These are phyloP conservation scores for Solanum corneliomulleri DNA, from an alignment of 257 asterid species.

Conservation along the genomic window DNA sequence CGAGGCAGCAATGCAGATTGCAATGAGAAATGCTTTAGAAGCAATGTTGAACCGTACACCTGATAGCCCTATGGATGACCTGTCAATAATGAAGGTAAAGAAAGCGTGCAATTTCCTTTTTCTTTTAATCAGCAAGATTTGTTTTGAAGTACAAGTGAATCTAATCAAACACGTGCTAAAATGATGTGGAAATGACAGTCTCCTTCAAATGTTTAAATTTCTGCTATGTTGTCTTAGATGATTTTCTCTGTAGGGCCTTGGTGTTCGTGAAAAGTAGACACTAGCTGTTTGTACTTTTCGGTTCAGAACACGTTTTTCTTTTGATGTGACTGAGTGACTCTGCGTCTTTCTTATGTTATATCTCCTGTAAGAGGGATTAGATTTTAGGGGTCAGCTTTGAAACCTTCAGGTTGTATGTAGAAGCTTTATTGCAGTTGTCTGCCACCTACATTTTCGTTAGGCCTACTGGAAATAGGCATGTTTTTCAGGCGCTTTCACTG, in stretches of 20 bases:
- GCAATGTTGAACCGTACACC: conserved; percentile 58
- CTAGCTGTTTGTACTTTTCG: neutral
- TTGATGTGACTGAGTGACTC: neutral
- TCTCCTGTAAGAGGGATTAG: neutral
- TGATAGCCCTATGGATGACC: conserved; percentile 89
- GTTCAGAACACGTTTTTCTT: neutral
- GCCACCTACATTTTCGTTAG: neutral
- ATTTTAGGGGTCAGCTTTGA: neutral
- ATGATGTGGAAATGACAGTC: neutral
- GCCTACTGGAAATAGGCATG: neutral
- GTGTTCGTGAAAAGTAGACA: neutral
- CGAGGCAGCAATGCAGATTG: conserved; percentile 91
- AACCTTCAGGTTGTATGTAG: neutral
- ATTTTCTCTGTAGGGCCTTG: neutral
- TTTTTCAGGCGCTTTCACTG: neutral
- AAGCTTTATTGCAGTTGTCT: neutral
- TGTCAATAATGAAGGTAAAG: conserved; percentile 86
- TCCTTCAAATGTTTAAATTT: neutral
- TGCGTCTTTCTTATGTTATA: neutral
- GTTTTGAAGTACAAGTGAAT: neutral
- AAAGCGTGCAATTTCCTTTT: neutral
- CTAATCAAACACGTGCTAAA: neutral
- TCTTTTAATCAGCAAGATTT: neutral
- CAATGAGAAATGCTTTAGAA: conserved; percentile 91
- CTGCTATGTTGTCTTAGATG: neutral